Evolutionary conservation across 2,329 filamentous ascomycete species (phyloP).

Genomic region (Leptoxyphium fumago): DNA sequence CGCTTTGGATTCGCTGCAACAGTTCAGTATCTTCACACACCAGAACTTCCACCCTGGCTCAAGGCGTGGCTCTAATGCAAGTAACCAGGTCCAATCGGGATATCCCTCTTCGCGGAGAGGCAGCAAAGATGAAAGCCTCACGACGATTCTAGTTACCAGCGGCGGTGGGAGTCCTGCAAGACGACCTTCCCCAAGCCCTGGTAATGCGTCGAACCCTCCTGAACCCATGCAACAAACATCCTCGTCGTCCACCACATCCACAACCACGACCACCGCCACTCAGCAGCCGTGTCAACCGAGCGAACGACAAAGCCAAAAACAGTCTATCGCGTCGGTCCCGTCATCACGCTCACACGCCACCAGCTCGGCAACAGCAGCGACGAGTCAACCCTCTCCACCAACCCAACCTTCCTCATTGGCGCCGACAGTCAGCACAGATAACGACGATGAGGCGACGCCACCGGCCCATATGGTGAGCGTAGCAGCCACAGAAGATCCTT

Average conservation of each 20-base stretch:
- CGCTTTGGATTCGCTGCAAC: slow-evolving; percentile 20
- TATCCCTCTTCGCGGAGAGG: slow-evolving; percentile 18
- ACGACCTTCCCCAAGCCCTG: slow-evolving; percentile 8
- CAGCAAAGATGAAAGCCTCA: slow-evolving; percentile 22
- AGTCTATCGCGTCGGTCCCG: slow-evolving; percentile 10
- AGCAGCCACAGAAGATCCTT: slow-evolving; percentile 9
- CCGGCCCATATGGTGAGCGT: slow-evolving; percentile 3
- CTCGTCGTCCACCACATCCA: neutral
- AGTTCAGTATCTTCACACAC: slow-evolving; percentile 16
- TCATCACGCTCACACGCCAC: slow-evolving; percentile 20
- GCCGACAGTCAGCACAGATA: slow-evolving; percentile 3
- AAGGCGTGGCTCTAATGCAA: slow-evolving; percentile 21
- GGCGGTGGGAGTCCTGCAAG: slow-evolving; percentile 11
- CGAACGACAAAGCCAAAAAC: slow-evolving; percentile 7
- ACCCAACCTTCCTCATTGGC: slow-evolving; percentile 20
- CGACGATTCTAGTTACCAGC: slow-evolving; percentile 21
- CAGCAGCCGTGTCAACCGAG: slow-evolving; percentile 4
- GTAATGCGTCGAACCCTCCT: neutral
- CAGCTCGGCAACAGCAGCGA: slow-evolving; percentile 17
- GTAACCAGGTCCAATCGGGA: slow-evolving; percentile 18
- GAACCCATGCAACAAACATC: neutral
- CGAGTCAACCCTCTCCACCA: slow-evolving; percentile 16
- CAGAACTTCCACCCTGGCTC: slow-evolving; percentile 13
- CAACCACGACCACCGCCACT: slow-evolving; percentile 3
- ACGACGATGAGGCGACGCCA: slow-evolving; percentile 12